phyloP scores from a whole-genome alignment of 192 early-diverging fungal species.

The Borealophlyctis nickersoniae region DNA sequence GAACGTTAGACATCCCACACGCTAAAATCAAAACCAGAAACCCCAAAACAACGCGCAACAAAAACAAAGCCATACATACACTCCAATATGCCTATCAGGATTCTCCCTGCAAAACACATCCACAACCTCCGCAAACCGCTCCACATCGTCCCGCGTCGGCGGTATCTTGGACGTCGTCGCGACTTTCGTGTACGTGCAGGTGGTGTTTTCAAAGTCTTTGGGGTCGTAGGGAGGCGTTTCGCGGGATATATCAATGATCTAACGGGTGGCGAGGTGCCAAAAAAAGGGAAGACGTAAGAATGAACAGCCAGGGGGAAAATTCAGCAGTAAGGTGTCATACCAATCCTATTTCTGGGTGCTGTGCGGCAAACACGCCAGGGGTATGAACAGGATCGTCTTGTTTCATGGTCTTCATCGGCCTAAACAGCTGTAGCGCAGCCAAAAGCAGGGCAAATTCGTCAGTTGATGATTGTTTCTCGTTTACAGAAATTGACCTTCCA shows the following conservation, averaged over 20 bases:
- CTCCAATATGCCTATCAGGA: constrained; percentile 22
- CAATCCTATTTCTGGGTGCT: constrained; percentile 28
- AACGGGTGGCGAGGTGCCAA: background rate
- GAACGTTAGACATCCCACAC: background rate
- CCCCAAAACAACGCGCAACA: background rate
- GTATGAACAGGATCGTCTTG: constrained; percentile 24
- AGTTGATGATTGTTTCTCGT: background rate
- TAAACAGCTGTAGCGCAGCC: constrained; percentile 10
- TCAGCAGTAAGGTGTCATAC: constrained; percentile 1
- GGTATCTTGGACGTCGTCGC: constrained; percentile 27
- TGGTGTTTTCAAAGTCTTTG: background rate
- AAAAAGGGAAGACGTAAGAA: too few relatives aligned
- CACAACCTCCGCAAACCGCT: constrained; percentile 6
- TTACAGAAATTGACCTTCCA: too few relatives aligned
- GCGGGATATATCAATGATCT: constrained; percentile 22
- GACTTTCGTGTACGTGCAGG: constrained; percentile 20
- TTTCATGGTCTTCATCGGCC: constrained; percentile 30
- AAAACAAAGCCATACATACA: too few relatives aligned
- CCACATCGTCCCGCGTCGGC: constrained; percentile 21
- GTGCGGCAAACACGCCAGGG: constrained; percentile 4
- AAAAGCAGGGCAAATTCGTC: background rate
- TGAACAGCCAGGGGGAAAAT: too few relatives aligned
- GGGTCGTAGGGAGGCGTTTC: constrained; percentile 23
- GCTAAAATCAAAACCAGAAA: background rate
- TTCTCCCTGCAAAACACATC: constrained; percentile 18